phyloP scores from a whole-genome alignment of 352 stramenopile genomes.

The Phytophthora macrochlamydospora region DNA sequence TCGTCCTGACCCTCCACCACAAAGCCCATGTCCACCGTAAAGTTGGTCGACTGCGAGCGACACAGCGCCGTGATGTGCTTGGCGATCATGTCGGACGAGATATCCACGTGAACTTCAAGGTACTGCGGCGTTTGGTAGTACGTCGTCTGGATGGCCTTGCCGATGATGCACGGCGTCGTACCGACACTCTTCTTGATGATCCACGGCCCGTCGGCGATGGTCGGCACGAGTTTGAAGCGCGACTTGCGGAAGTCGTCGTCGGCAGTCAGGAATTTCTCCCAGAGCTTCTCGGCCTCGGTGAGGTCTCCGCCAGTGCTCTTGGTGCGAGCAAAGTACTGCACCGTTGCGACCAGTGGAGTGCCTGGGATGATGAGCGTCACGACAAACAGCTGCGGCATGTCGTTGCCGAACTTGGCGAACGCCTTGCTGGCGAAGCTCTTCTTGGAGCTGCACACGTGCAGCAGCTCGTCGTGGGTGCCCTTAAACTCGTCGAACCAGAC shows the following conservation, averaged over 20 bases:
- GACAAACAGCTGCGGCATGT: slow-evolving; percentile 75
- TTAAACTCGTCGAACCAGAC: slow-evolving; percentile 85
- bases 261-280: slow-evolving; percentile 62
- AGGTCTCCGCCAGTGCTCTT: slow-evolving; percentile 23
- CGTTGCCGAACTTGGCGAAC: slow-evolving; percentile 64
- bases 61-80: slow-evolving; percentile 80
- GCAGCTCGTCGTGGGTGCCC: slow-evolving; percentile 64
- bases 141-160: slow-evolving; percentile 62
- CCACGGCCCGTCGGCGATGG: slow-evolving; percentile 79
- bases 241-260: slow-evolving; percentile 73
- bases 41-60: slow-evolving; percentile 60
- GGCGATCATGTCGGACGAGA: slow-evolving; percentile 74
- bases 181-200: slow-evolving; percentile 85
- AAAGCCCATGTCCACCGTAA: slow-evolving; percentile 84
- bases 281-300: slow-evolving; percentile 51
- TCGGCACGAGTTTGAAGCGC: slow-evolving; percentile 81
- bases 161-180: slow-evolving; percentile 77
- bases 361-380: slow-evolving; percentile 79
- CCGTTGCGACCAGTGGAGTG: slow-evolving; percentile 58
- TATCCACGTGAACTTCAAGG: slow-evolving; percentile 79
- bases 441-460: slow-evolving; percentile 61
- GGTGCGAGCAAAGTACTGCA: slow-evolving; percentile 79
- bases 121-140: slow-evolving; percentile 71
- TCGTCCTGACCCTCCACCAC: slow-evolving; percentile 71
- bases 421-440: slow-evolving; percentile 77